phyloP scores from a whole-genome alignment of 768 basidiomycete genomes.

The Auriscalpium microsporum region DNA sequence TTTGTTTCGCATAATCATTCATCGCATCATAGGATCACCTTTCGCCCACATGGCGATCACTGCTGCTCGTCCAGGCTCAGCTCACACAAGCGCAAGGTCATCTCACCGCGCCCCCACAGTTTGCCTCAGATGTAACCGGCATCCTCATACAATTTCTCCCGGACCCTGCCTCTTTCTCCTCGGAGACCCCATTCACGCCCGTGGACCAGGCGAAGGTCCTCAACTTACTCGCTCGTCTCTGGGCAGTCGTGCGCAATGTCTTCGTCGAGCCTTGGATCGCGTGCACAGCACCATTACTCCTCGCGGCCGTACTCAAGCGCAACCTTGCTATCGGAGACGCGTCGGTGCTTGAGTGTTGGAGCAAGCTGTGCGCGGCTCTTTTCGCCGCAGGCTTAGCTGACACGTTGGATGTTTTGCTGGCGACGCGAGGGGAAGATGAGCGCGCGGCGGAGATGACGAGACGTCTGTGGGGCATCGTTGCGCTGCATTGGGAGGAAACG shows the following conservation, averaged over 20 bases:
- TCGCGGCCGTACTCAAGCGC: neutral
- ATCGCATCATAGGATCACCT: neutral
- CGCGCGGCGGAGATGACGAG: conserved; percentile 31
- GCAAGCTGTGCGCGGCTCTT: neutral
- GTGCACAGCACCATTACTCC: neutral
- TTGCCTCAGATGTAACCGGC: conserved; percentile 27
- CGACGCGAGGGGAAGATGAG: neutral
- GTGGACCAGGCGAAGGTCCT: neutral
- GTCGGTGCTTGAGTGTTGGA: neutral
- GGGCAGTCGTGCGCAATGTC: neutral
- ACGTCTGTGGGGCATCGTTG: conserved; percentile 2
- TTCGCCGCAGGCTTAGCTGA: neutral
- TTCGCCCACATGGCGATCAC: conserved; percentile 40
- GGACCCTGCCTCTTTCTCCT: neutral
- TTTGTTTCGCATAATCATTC: neutral
- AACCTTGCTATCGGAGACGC: neutral
- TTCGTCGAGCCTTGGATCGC: neutral
- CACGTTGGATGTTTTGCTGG: neutral
- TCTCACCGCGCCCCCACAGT: conserved; percentile 26
- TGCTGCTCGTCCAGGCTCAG: conserved; percentile 44
- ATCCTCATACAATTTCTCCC: neutral
- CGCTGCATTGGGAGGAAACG: neutral
- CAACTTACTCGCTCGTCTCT: neutral
- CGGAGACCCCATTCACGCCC: neutral
- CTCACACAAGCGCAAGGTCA: conserved; percentile 31